Evolutionary conservation across 306 rosid genomes (phyloP).

Genomic region (Potentilla sterilis): DNA sequence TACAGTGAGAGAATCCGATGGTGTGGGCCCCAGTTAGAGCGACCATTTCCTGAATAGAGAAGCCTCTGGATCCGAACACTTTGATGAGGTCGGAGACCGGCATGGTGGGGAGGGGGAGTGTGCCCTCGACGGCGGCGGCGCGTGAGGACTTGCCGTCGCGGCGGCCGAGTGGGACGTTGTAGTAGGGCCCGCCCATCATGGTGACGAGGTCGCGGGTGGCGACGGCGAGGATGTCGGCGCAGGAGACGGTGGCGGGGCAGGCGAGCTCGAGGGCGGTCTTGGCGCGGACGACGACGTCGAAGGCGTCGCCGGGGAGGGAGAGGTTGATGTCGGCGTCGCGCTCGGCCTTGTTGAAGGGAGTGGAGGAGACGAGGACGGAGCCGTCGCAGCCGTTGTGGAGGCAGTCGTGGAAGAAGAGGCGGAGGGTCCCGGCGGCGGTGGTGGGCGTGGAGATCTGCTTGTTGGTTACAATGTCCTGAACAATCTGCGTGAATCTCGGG

Average conservation of each 20-base stretch:
- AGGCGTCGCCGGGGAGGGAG: slow-evolving; percentile 54
- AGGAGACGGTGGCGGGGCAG: slow-evolving; percentile 45
- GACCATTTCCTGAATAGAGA: slow-evolving; percentile 67
- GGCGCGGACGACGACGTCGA: slow-evolving; percentile 43
- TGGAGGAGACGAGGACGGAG: slow-evolving; percentile 40
- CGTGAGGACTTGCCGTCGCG: slow-evolving; percentile 36
- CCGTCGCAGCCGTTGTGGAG: slow-evolving; percentile 46
- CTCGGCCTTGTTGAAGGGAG: slow-evolving; percentile 46
- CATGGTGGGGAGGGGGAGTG: slow-evolving; percentile 61
- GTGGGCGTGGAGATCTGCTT: slow-evolving; percentile 50
- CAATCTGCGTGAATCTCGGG: slow-evolving; percentile 37
- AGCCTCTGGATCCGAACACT: slow-evolving; percentile 55
- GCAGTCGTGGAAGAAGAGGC: slow-evolving; percentile 48
- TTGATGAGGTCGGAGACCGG: slow-evolving; percentile 43
- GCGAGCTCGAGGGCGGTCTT: slow-evolving; percentile 52
- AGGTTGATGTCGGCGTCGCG: slow-evolving; percentile 53
- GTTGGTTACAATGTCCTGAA: slow-evolving; percentile 37
- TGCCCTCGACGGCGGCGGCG: slow-evolving; percentile 36
- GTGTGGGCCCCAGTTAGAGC: slow-evolving; percentile 87
- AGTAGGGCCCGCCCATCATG: slow-evolving; percentile 48
- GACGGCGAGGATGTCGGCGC: slow-evolving; percentile 49
- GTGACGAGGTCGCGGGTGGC: slow-evolving; percentile 47
- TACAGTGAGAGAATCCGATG: slow-evolving; percentile 76
- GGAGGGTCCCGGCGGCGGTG: slow-evolving; percentile 46
- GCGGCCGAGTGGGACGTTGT: slow-evolving; percentile 39